These are phyloP conservation scores for Aspergillus chevalieri DNA, from an alignment of 2,329 filamentous ascomycete genomes.

Conservation along the genomic window DNA sequence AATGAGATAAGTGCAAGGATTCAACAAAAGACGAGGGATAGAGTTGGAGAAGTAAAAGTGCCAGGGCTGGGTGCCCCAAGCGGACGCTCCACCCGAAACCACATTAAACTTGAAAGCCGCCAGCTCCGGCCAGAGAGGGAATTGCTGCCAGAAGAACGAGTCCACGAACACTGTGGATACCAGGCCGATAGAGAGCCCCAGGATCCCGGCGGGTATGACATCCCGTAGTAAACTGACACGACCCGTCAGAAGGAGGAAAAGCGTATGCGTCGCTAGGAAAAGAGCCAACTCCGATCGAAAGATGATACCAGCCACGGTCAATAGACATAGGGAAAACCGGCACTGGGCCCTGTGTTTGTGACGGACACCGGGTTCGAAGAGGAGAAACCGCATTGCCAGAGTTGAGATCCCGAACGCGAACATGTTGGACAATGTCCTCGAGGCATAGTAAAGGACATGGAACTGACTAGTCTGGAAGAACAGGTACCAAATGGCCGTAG, in stretches of 20 bases:
- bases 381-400: slow-evolving; percentile 41
- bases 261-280: slow-evolving; percentile 62
- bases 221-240: slow-evolving; percentile 47
- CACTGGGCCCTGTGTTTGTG: slow-evolving; percentile 42
- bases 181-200: slow-evolving; percentile 62
- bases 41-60: slow-evolving; percentile 79
- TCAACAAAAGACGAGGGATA: slow-evolving; percentile 75
- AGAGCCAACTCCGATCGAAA: slow-evolving; percentile 88
- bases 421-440: slow-evolving; percentile 89
- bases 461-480: slow-evolving; percentile 78
- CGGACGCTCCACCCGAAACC: slow-evolving; percentile 70
- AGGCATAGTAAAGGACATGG: slow-evolving; percentile 87
- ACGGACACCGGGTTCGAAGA: slow-evolving; percentile 35
- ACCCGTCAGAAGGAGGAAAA: slow-evolving; percentile 56
- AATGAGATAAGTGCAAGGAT: slow-evolving; percentile 59
- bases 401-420: slow-evolving; percentile 73
- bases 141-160: slow-evolving; percentile 85
- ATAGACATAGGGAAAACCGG: slow-evolving; percentile 62
- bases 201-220: slow-evolving; percentile 61
- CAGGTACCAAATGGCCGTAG: slow-evolving; percentile 71
- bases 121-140: slow-evolving; percentile 81
- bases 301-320: slow-evolving; percentile 74
- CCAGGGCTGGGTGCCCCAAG: slow-evolving; percentile 84
- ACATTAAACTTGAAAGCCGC: slow-evolving; percentile 89
- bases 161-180: slow-evolving; percentile 68